Evolutionary conservation across 106 monocot species (phyloP), one percentile per base, ranked within the genome.

Genomic region (Dendrobium officinale): DNA sequence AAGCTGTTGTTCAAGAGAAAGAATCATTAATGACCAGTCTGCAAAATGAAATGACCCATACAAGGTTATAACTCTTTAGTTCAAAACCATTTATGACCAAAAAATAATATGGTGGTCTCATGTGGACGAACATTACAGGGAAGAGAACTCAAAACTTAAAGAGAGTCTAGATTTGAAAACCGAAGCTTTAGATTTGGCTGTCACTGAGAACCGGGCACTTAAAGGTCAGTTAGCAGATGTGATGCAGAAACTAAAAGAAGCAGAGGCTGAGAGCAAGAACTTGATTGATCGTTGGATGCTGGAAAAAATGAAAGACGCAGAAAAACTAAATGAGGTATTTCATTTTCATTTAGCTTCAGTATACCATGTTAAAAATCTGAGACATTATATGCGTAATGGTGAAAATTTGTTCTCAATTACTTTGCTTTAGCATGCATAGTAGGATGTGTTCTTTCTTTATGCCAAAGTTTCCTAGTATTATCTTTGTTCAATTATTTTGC

Each of bases 221-320:
- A 91, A 80, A 88, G 77, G 81, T 55, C 88, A 98, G 88, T 86
- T 92, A 70, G 88, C 89, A 78, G 88, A 98, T 29, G 77, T 78
- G 67, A 55, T 77, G 64, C 29, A 79, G 61, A 91, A 91, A 83
- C 61, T 89, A 49, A 89, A 73, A 82, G 67, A 83, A 54, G 81
- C 92, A 4, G 88, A 95, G 72, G 77, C 85, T 80, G 98, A 98
- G 54, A 92, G 92, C 77, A 92, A 92, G 82, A 85, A 79, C 7
- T 83, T 98, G 82, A 87, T 93, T 80, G 95, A 98, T 83, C 88
- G 94, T 17, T 91, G 87, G 91, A 95, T 98, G 98, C 77, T 95
- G 54, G 98, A 98, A 81, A 98, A 98, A 81, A 94, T 98, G 98
- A 92, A 94, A 78, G 90, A 91, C 79, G 95, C 98, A 51, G 98